phyloP scores from a whole-genome alignment of 2,329 filamentous ascomycete genomes.

The Cryphonectria carpinicola region DNA sequence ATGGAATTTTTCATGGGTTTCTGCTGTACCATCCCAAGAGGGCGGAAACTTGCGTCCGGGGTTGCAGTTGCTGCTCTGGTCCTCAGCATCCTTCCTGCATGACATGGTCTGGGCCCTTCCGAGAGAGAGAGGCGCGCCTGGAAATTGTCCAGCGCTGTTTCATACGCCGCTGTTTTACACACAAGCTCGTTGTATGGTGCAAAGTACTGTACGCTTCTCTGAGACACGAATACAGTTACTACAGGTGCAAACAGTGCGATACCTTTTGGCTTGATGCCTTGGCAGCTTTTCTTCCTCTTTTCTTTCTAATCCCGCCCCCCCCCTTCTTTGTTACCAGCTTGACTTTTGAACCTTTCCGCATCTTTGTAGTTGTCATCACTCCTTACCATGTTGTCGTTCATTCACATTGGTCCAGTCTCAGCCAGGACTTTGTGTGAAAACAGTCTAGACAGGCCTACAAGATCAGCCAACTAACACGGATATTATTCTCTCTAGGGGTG shows the following conservation, averaged over 20 bases:
- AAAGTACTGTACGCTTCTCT: not conserved
- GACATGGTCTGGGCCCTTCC: not conserved
- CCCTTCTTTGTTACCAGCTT: too few species aligned
- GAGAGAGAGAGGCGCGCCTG: not conserved
- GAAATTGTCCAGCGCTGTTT: not conserved
- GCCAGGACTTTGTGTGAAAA: not conserved
- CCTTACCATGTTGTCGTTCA: not conserved
- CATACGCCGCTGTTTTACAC: not conserved
- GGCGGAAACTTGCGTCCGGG: slow-evolving; percentile 3
- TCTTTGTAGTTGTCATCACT: not conserved
- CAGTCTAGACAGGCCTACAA: not conserved
- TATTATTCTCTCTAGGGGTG: slow-evolving; percentile 46
- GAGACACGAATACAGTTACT: not conserved
- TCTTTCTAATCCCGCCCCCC: not conserved
- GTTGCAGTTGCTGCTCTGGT: not conserved
- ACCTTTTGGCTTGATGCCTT: not conserved
- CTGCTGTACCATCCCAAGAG: not conserved
- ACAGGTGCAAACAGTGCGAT: not conserved
- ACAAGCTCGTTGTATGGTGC: not conserved
- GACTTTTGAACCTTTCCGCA: too few species aligned
- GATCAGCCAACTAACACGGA: slow-evolving; percentile 9
- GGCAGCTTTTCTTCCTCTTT: not conserved
- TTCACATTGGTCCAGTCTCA: not conserved
- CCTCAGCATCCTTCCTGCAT: not conserved
- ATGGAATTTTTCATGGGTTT: not conserved